These are phyloP conservation scores for Trametopsis cervina DNA, from an alignment of 768 basidiomycete species.

Conservation along the genomic window DNA sequence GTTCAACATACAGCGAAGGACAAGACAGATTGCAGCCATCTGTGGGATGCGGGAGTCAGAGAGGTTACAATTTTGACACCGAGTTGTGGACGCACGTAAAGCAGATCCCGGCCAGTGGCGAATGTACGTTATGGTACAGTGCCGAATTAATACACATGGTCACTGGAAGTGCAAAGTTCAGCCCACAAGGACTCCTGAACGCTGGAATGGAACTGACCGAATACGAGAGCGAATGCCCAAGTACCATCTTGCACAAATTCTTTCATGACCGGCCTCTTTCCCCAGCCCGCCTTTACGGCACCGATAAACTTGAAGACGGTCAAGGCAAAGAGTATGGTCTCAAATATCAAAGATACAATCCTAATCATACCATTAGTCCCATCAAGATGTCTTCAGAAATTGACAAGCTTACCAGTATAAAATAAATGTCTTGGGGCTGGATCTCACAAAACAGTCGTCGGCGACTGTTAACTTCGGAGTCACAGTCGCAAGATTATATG, in stretches of 20 bases:
- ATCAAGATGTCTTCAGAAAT: no score
- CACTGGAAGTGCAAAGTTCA: constrained; percentile 6
- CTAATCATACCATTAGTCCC: constrained; percentile 8
- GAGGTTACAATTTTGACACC: no score
- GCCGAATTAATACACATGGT: constrained; percentile 21
- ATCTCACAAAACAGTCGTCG: constrained; percentile 20
- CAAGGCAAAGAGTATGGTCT: constrained; percentile 20
- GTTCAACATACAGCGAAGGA: constrained; percentile 17
- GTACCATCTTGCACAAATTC: constrained; percentile 22
- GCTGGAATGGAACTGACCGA: no score
- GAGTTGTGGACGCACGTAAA: constrained; percentile 23
- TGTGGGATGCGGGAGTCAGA: no score
- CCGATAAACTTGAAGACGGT: constrained; percentile 18
- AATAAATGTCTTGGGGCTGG: constrained; percentile 17
- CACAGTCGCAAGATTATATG: constrained; percentile 16
- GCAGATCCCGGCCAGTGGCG: constrained; percentile 21
- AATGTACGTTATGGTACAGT: constrained; percentile 18
- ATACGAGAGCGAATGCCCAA: constrained; percentile 23
- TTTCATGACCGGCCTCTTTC: constrained; percentile 18
- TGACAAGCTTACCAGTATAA: constrained; percentile 18
- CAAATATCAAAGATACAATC: constrained; percentile 20
- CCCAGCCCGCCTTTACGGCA: constrained; percentile 19
- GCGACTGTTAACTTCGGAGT: constrained; percentile 18
- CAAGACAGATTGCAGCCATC: constrained; percentile 22
- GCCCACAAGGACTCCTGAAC: no score